Conservation (phyloP, 2,329 filamentous ascomycete genomes). For the Exophiala alcalophila region DNA sequence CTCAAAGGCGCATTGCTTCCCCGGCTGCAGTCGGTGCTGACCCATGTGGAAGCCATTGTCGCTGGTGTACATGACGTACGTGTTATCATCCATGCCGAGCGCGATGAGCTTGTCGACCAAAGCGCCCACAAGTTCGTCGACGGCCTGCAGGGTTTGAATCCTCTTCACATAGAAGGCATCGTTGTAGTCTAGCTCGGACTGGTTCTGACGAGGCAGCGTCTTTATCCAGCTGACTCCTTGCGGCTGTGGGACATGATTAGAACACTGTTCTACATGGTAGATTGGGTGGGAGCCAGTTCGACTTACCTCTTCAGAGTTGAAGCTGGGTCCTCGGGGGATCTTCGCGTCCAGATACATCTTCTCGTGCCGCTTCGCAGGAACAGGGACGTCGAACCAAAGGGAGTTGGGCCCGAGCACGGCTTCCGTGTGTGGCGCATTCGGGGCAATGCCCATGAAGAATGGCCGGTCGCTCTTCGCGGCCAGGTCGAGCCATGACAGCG, state of each 20-base stretch:
- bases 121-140: conserved; percentile 54
- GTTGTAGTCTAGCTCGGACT: conserved; percentile 49
- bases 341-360: conserved; percentile 59
- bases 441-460: conserved; percentile 66
- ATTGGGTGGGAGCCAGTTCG: neutral
- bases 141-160: conserved; percentile 50
- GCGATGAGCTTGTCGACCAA: conserved; percentile 44
- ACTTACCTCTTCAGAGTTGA: conserved; percentile 60
- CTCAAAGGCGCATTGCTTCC: conserved; percentile 58
- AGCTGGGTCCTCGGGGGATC: conserved; percentile 61
- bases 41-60: conserved; percentile 62
- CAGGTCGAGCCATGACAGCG: conserved; percentile 59
- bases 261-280: conserved; percentile 3
- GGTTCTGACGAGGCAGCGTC: conserved; percentile 44
- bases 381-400: conserved; percentile 47
- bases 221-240: conserved; percentile 48
- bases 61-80: conserved; percentile 60
- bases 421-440: conserved; percentile 65
- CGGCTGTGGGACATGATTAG: conserved; percentile 28
- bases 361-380: conserved; percentile 59
- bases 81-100: conserved; percentile 47
- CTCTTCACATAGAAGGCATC: conserved; percentile 53
- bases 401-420: conserved; percentile 34
- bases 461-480: conserved; percentile 54
- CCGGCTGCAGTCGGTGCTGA: conserved; percentile 58